phyloP scores from a whole-genome alignment of 163 green algal genomes.

The Scenedesmus sp. region DNA sequence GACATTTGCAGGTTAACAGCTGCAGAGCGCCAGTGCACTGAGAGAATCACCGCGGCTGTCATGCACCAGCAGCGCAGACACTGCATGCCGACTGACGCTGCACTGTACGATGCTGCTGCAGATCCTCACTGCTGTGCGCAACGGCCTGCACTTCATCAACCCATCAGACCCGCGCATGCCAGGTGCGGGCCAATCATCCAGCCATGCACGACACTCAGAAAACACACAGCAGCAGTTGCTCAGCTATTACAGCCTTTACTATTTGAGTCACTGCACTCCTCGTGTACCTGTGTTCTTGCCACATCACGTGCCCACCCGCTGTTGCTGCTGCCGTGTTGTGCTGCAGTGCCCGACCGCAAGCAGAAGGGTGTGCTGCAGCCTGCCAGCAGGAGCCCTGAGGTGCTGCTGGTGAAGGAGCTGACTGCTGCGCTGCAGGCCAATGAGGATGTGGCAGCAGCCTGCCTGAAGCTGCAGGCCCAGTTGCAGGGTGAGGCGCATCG shows the following conservation, averaged over 20 bases:
- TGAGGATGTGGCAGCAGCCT: slow-evolving; percentile 14
- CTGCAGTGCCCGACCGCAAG: slow-evolving; percentile 37
- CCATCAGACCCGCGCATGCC: slow-evolving; percentile 54
- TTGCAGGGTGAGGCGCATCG: slow-evolving; percentile 16
- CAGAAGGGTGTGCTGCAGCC: slow-evolving; percentile 17
- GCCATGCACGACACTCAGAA: slow-evolving; percentile 19
- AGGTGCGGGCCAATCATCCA: not conserved
- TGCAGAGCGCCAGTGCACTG: too few relatives aligned
- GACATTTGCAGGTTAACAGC: too few relatives aligned
- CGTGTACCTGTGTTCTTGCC: not conserved
- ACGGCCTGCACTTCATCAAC: slow-evolving; percentile 47
- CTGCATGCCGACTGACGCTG: not conserved
- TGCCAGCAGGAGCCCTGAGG: slow-evolving; percentile 12
- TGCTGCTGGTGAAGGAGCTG: slow-evolving; percentile 43
- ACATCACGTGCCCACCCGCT: not conserved
- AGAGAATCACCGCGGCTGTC: not conserved
- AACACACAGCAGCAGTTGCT: slow-evolving; percentile 5
- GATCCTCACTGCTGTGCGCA: slow-evolving; percentile 37
- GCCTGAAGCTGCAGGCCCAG: not conserved
- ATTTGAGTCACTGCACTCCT: too few relatives aligned
- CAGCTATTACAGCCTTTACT: not conserved
- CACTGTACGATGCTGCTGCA: not conserved
- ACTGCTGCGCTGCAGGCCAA: slow-evolving; percentile 8
- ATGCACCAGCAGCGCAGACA: not conserved
- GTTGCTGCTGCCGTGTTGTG: slow-evolving; percentile 29